Conservation (phyloP, 140 eudicot genomes). For the Erigeron philadelphicus region DNA sequence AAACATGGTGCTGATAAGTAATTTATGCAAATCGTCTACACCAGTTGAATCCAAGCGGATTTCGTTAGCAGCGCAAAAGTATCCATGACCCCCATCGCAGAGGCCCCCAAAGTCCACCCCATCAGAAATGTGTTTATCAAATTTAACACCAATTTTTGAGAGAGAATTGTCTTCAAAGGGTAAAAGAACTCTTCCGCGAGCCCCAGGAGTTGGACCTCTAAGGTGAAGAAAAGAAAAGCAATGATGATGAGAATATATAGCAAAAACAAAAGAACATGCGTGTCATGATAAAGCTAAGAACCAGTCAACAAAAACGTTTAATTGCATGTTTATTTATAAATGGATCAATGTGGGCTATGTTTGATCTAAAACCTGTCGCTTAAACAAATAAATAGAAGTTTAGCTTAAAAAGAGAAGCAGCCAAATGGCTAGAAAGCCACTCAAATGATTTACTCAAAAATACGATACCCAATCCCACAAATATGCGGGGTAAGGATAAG, state of each 20-base stretch:
- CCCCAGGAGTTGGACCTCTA: constrained; percentile 82
- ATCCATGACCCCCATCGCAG: constrained; percentile 69
- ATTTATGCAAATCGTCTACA: constrained; percentile 58
- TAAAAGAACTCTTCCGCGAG: constrained; percentile 71
- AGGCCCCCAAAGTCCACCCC: constrained; percentile 85
- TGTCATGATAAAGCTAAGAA: neutral
- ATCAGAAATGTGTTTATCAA: constrained; percentile 62
- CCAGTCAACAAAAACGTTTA: too few species aligned
- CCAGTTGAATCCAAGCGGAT: constrained; percentile 62
- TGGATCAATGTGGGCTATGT: neutral
- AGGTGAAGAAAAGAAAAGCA: constrained; percentile 18
- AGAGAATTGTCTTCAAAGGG: constrained; percentile 67
- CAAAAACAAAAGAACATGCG: neutral
- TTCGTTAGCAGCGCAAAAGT: constrained; percentile 73
- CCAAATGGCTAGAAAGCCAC: neutral
- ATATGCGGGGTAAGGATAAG: too few species aligned
- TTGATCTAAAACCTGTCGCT: neutral
- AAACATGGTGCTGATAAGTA: constrained; percentile 55
- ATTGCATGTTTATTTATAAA: too few species aligned
- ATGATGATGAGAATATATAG: constrained; percentile 7
- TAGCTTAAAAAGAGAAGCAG: neutral
- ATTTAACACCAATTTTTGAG: constrained; percentile 79
- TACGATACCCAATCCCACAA: too few species aligned
- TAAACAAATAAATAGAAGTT: neutral
- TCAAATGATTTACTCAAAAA: too few species aligned